Conservation (phyloP, 1,139 yeast species). For the Blastobotrys indianensis region DNA sequence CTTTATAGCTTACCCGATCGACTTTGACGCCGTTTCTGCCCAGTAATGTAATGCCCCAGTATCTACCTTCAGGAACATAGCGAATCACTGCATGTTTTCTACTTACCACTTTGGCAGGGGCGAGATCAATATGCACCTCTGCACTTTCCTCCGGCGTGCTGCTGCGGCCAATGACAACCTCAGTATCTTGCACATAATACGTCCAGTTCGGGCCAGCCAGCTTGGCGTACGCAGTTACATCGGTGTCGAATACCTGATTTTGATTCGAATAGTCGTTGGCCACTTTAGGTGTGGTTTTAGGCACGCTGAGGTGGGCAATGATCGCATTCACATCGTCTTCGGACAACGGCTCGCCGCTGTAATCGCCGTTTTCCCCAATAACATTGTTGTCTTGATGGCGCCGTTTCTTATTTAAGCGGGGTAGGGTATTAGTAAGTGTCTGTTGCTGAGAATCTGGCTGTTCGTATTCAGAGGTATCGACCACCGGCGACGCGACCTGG, state of each 20-base stretch:
- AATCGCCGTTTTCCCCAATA: neutral
- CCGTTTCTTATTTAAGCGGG: conserved; percentile 1
- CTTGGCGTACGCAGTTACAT: conserved; percentile 94
- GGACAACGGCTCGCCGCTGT: conserved; percentile 6
- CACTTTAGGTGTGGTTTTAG: conserved; percentile 41
- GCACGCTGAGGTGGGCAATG: conserved; percentile 40
- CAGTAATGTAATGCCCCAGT: conserved; percentile 77
- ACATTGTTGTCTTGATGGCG: neutral
- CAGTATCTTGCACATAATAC: conserved; percentile 77
- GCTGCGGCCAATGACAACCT: conserved; percentile 77
- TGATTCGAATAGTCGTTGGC: conserved; percentile 56
- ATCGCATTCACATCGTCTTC: conserved; percentile 40
- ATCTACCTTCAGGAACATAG: conserved; percentile 65
- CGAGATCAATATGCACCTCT: conserved; percentile 80
- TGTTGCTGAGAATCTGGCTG: neutral
- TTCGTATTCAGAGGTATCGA: no score
- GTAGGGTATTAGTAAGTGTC: neutral
- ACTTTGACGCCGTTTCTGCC: conserved; percentile 94
- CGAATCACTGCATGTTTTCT: conserved; percentile 81
- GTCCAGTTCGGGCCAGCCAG: conserved; percentile 95
- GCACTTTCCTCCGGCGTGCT: conserved; percentile 39
- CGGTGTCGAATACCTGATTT: conserved; percentile 60
- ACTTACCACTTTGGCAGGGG: conserved; percentile 94
- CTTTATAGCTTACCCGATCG: conserved; percentile 52
- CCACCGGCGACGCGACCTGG: no score